A percentile compares a stretch with the other conserved stretches of the same genome.
These are phyloP conservation scores for Kodamaea neixiangensis DNA, from an alignment of 805 yeast species.

Conservation along the genomic window DNA sequence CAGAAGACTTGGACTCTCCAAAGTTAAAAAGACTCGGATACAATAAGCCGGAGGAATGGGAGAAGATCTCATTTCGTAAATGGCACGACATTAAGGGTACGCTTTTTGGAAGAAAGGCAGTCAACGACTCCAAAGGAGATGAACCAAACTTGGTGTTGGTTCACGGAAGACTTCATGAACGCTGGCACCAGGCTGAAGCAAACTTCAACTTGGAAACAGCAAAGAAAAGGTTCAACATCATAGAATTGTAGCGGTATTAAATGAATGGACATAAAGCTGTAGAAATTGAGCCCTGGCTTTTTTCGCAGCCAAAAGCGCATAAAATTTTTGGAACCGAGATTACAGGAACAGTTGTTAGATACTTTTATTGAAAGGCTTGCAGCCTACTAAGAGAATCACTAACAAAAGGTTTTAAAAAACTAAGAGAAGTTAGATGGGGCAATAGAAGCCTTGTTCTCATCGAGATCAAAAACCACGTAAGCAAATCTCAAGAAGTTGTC, in stretches of 20 bases:
- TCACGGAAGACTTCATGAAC: constrained; percentile 13
- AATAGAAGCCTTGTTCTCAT: constrained; percentile 23
- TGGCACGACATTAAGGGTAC: constrained; percentile 15
- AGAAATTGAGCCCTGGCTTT: no score
- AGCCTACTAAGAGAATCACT: no score
- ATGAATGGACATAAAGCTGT: background rate
- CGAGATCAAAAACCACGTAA: constrained; percentile 28
- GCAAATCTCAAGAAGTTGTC: constrained; percentile 30
- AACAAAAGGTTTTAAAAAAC: background rate
- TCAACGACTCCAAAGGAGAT: constrained; percentile 12
- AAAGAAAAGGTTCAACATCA: constrained; percentile 21
- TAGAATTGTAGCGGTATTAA: constrained; percentile 13
- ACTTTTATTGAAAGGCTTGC: no score
- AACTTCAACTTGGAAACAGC: constrained; percentile 25
- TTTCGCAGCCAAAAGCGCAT: no score
- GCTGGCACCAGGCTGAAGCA: constrained; percentile 14
- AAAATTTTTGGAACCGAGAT: no score
- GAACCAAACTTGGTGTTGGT: constrained; percentile 14
- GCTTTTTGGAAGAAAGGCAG: constrained; percentile 12
- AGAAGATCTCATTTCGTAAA: constrained; percentile 11
- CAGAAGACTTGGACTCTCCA: constrained; percentile 27
- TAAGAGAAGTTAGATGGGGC: constrained; percentile 29
- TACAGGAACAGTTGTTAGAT: no score
- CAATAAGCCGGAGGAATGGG: constrained; percentile 13
- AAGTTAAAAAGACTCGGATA: constrained; percentile 24